Evolutionary conservation across 352 stramenopile genomes (phyloP), one percentile per base, ranked within the genome.

Genomic region (Thalassiosira pacifica): DNA sequence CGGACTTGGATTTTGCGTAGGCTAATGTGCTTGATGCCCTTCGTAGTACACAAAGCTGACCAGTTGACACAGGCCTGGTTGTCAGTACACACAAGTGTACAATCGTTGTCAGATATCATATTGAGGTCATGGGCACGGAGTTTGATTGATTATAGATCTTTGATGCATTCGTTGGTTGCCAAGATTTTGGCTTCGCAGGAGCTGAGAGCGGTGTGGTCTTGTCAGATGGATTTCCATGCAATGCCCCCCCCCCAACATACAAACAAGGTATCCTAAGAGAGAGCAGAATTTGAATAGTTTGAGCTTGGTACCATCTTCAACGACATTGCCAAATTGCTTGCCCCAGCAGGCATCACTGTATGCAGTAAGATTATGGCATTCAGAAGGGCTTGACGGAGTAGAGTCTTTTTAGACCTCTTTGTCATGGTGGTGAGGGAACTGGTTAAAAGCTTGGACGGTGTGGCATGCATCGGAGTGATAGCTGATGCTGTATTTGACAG

Each of bases 141-240:
- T 19, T 42, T 60, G 55, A 76, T 37, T 16, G 10, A 52, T 9
- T 59, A 29, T 26, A 76, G 18, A n/a, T 68, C 55, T 24, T 40
- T 67, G 19, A 57, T n/a, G 32, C 67, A 76, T 48, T 76, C 18
- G 19, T 76, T 18, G 18, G 65, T 76, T 19, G 79, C 79, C 0
- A 34, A 24, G 61, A 88, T 79, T 74, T 88, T 70, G 18, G 76
- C 63, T 67, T 86, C 77, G 31, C 76, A 88, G 19, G 82, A 88
- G 60, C 69, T 83, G 10, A 18, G 40, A 37, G 65, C 57, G 40
- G 68, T 85, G 18, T 64, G 40, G 6, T 82, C 65, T 66, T 88
- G 72, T 55, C 77, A 64, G 9, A 71, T 32, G 19, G 61, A 22
- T 32, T 45, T 53, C 76, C 82, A 88, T 11, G 48, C 6, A 22